phyloP scores from a whole-genome alignment of 495 filamentous ascomycete genomes.

The Astrothelium macrocarpum region DNA sequence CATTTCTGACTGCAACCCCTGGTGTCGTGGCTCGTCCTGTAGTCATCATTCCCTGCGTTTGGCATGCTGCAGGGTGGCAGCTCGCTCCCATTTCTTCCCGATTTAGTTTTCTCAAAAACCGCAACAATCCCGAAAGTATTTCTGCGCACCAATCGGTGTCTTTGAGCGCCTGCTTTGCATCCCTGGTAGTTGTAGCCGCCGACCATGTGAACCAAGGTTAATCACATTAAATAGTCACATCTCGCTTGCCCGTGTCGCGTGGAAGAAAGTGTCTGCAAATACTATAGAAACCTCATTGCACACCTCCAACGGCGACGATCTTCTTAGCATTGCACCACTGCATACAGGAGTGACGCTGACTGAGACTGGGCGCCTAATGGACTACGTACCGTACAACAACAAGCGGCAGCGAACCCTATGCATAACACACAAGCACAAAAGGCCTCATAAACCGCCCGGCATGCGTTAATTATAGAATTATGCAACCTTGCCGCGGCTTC shows the following conservation, averaged over 20 bases:
- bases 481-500: not conserved
- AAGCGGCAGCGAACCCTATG: not conserved
- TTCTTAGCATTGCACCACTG: not conserved
- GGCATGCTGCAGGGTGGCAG: not conserved
- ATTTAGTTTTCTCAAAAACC: not conserved
- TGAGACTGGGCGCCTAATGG: conserved; percentile 2
- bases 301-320: not conserved
- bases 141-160: not conserved
- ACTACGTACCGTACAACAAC: not conserved
- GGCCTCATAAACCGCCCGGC: not conserved
- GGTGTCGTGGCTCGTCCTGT: not conserved
- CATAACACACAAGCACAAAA: not conserved
- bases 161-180: not conserved
- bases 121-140: not conserved
- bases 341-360: not conserved
- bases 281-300: not conserved
- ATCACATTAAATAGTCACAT: not conserved
- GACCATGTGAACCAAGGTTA: not conserved
- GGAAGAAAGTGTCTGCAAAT: not conserved
- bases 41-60: not conserved
- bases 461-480: not conserved
- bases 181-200: not conserved
- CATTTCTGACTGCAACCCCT: not conserved
- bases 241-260: not conserved
- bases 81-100: not conserved